These are phyloP conservation scores for Casuarina equisetifolia DNA, from an alignment of 306 rosid species.

Conservation along the genomic window DNA sequence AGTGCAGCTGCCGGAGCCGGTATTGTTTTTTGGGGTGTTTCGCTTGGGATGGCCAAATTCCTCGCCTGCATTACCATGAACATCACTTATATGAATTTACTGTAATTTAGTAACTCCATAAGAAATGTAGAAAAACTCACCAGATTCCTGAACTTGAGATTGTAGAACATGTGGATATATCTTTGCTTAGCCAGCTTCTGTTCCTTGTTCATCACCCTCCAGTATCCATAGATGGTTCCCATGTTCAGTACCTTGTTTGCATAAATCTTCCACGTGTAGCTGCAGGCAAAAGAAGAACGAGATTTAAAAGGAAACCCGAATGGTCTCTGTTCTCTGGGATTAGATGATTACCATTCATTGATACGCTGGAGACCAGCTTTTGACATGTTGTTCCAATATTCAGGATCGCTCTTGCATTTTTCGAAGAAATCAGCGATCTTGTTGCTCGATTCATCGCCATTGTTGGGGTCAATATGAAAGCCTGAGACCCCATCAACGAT, in stretches of 20 bases:
- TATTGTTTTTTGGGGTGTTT: conserved; percentile 24
- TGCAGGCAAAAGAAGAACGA: conserved; percentile 24
- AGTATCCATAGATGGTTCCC: conserved; percentile 82
- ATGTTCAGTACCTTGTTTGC: conserved; percentile 81
- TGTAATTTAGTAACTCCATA: neutral
- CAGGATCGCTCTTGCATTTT: conserved; percentile 60
- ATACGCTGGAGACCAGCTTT: conserved; percentile 69
- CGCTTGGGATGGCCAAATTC: conserved; percentile 55
- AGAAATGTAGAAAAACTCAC: conserved; percentile 34
- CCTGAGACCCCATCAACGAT: conserved; percentile 82
- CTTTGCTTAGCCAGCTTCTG: conserved; percentile 74
- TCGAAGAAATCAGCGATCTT: conserved; percentile 85
- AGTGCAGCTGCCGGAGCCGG: conserved; percentile 23
- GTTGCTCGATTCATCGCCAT: conserved; percentile 73
- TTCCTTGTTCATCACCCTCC: conserved; percentile 74
- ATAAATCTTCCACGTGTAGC: conserved; percentile 98
- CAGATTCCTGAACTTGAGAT: conserved; percentile 70
- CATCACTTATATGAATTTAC: neutral
- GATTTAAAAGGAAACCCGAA: conserved; percentile 2
- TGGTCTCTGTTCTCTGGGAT: neutral
- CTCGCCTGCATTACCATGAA: conserved; percentile 53
- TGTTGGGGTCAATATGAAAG: conserved; percentile 69
- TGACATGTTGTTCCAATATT: conserved; percentile 65
- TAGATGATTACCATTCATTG: conserved; percentile 58
- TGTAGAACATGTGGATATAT: conserved; percentile 79